A percentile compares a stretch with the other conserved stretches of the same genome.
Evolutionary conservation across 352 stramenopile genomes (phyloP).

Genomic region (Blastocystis sp.): DNA sequence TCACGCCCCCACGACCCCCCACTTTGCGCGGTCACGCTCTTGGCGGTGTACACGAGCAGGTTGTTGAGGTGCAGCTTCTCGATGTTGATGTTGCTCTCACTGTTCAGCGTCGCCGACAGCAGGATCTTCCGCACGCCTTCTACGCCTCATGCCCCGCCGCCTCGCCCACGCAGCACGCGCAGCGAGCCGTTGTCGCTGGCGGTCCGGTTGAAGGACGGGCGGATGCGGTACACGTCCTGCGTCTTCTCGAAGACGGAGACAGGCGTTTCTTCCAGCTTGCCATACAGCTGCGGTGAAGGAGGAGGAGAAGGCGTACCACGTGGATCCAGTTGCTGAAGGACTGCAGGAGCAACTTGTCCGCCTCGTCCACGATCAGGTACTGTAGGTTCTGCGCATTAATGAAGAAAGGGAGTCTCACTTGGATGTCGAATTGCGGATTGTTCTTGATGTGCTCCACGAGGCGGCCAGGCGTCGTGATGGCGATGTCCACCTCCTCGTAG

Average conservation of each 20-base stretch:
- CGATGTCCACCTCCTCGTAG: conserved; percentile 63
- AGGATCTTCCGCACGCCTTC: conserved; percentile 46
- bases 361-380: conserved; percentile 65
- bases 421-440: conserved; percentile 41
- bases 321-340: conserved; percentile 65
- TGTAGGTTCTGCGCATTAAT: conserved; percentile 20
- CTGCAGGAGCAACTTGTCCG: conserved; percentile 60
- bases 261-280: conserved; percentile 33
- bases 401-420: not conserved
- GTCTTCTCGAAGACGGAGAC: conserved; percentile 3
- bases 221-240: conserved; percentile 1
- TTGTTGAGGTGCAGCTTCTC: conserved; percentile 54
- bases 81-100: conserved; percentile 64
- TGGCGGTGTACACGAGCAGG: conserved; percentile 55
- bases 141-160: not conserved
- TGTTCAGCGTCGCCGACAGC: conserved; percentile 52
- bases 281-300: conserved; percentile 12
- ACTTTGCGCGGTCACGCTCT: conserved; percentile 42
- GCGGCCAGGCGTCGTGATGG: conserved; percentile 54
- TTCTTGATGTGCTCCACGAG: conserved; percentile 66
- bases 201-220: not conserved
- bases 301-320: not conserved
- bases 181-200: conserved; percentile 10
- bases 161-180: not conserved
- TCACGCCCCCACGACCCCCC: not conserved